These are phyloP conservation scores for Miscanthus lutarioriparius DNA, from an alignment of 176 grass and related monocot genomes.

Conservation along the genomic window DNA sequence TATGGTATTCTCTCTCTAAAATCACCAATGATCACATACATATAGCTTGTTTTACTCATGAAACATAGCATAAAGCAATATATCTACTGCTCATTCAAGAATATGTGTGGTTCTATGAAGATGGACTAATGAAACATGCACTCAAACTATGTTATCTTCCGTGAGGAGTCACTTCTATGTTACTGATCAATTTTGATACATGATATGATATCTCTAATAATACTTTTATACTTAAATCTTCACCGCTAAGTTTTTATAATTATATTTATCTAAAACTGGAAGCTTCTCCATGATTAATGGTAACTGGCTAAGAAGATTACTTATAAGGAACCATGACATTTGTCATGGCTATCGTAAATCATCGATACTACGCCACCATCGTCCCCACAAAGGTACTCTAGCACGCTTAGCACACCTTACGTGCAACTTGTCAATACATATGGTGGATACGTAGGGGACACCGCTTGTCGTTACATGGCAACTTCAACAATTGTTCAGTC, in stretches of 20 bases:
- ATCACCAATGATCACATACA: no score
- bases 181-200: no score
- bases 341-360: no score
- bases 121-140: neutral
- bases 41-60: neutral
- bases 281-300: neutral
- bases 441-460: no score
- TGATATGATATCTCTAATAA: neutral
- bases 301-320: neutral
- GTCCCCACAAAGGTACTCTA: no score
- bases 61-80: neutral
- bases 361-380: no score
- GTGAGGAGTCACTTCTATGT: neutral
- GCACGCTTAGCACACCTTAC: neutral
- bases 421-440: no score
- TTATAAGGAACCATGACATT: no score
- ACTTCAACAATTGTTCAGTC: no score
- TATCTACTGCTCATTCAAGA: neutral
- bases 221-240: no score
- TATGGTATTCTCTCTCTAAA: no score
- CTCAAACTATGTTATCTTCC: neutral
- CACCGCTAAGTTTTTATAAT: neutral
- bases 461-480: no score
- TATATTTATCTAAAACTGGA: neutral
- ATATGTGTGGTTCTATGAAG: neutral